These are phyloP conservation scores for Gossypium arboreum DNA, from an alignment of 345 rosid genomes.

Conservation along the genomic window DNA sequence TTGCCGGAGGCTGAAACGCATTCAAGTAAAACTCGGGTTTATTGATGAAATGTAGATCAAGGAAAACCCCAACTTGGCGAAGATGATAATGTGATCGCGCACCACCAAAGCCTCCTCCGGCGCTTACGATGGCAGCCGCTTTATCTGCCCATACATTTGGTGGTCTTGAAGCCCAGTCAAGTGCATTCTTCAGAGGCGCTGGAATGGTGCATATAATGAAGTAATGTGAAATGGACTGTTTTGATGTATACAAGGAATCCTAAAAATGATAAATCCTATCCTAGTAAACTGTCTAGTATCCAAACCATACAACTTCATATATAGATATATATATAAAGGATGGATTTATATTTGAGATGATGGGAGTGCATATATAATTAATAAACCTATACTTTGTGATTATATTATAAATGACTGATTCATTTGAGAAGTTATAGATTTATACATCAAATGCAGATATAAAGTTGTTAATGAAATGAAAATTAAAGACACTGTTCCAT, in stretches of 20 bases:
- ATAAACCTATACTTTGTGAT: too few relatives aligned
- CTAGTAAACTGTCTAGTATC: too few relatives aligned
- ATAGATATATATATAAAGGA: too few relatives aligned
- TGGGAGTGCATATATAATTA: too few relatives aligned
- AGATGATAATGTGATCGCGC: constrained; percentile 69
- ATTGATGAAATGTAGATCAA: constrained; percentile 88
- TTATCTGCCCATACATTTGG: constrained; percentile 79
- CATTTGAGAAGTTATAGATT: too few relatives aligned
- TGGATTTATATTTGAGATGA: too few relatives aligned
- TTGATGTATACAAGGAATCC: background rate
- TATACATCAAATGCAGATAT: too few relatives aligned
- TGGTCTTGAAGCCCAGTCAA: constrained; percentile 78
- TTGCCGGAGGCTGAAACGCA: constrained; percentile 71
- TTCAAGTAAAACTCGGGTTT: constrained; percentile 69
- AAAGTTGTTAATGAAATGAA: too few relatives aligned
- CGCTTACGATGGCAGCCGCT: constrained; percentile 73
- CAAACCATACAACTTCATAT: too few relatives aligned
- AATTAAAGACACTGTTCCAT: too few relatives aligned
- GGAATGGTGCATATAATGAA: background rate
- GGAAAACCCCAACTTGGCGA: constrained; percentile 74
- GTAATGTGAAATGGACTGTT: background rate
- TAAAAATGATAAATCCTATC: too few relatives aligned
- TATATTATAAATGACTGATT: too few relatives aligned
- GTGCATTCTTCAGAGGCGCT: constrained; percentile 83
- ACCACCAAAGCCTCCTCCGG: constrained; percentile 60